phyloP scores from a whole-genome alignment of 1,139 yeast genomes.

The Taphrina populina region DNA sequence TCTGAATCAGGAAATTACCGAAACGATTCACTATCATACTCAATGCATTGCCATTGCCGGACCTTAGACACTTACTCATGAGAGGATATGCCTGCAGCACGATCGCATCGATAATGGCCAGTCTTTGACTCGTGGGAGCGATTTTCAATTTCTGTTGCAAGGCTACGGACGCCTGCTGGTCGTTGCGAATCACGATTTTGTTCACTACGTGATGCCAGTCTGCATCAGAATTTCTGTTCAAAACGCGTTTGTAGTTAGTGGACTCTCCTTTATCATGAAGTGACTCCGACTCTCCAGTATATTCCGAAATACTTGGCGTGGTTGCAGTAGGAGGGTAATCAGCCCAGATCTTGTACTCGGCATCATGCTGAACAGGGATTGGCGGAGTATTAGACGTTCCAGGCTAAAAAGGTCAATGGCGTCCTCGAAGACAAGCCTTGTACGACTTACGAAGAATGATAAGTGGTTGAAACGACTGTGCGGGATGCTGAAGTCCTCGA shows the following conservation, averaged over 20 bases:
- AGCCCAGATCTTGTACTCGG: conserved; percentile 11
- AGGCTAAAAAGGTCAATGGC: not conserved
- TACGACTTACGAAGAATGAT: conserved; percentile 3
- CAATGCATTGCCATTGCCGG: not conserved
- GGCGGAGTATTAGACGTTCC: conserved; percentile 9
- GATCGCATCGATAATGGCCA: conserved; percentile 45
- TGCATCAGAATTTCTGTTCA: conserved; percentile 42
- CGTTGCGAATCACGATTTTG: conserved; percentile 46
- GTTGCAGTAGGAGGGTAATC: conserved; percentile 7
- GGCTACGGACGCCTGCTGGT: conserved; percentile 50
- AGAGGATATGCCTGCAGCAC: conserved; percentile 44
- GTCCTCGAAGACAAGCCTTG: not conserved
- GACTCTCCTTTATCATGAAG: conserved; percentile 38
- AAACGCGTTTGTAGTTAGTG: conserved; percentile 42
- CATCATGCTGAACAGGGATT: not conserved
- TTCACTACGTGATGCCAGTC: conserved; percentile 45
- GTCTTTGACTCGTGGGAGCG: conserved; percentile 45
- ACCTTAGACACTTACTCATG: conserved; percentile 41
- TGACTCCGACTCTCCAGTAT: conserved; percentile 3
- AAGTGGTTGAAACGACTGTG: conserved; percentile 1
- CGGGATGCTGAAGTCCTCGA: too few relatives aligned
- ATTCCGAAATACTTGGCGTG: conserved; percentile 2
- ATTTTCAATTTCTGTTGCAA: conserved; percentile 49
- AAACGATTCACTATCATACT: conserved; percentile 44
- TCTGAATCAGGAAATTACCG: conserved; percentile 50